These are phyloP conservation scores for Colletotrichum sidae DNA, from an alignment of 2,329 filamentous ascomycete species.

Conservation along the genomic window DNA sequence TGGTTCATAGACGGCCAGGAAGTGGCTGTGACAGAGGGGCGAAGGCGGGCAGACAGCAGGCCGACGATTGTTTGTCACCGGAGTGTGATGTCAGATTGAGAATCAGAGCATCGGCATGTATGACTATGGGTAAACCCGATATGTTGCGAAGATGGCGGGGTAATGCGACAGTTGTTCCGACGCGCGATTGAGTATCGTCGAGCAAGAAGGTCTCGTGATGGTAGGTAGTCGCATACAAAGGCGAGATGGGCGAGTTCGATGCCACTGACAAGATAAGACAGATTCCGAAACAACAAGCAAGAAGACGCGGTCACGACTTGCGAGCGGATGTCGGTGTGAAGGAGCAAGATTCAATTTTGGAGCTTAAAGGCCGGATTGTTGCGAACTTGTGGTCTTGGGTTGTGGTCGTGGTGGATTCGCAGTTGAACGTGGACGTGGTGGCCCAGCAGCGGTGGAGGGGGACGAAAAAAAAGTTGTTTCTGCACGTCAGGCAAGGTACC, in stretches of 20 bases:
- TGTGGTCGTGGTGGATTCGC: slow-evolving; percentile 18
- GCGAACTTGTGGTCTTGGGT: slow-evolving; percentile 1
- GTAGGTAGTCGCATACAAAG: background rate
- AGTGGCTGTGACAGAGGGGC: slow-evolving; percentile 10
- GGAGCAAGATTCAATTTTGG: slow-evolving; percentile 28
- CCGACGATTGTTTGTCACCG: slow-evolving; percentile 26
- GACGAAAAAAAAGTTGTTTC: slow-evolving; percentile 30
- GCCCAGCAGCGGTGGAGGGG: slow-evolving; percentile 10
- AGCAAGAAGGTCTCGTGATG: slow-evolving; percentile 8
- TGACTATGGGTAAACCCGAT: background rate
- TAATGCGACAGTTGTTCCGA: background rate
- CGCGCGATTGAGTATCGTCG: background rate
- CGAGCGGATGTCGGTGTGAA: background rate
- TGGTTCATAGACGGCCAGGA: slow-evolving; percentile 80
- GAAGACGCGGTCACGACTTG: background rate
- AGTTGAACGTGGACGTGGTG: slow-evolving; percentile 11
- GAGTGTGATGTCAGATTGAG: slow-evolving; percentile 8
- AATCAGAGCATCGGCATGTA: background rate
- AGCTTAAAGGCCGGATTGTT: slow-evolving; percentile 21
- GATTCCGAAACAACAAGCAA: no score
- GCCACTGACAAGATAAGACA: no score
- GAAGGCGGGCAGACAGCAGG: slow-evolving; percentile 16
- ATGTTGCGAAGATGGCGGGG: background rate
- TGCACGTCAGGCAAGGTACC: slow-evolving; percentile 14
- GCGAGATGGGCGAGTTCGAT: no score